Base-by-base conservation (phyloP, 164 flowering plant genomes). In the Brasenia schreberi region DNA sequence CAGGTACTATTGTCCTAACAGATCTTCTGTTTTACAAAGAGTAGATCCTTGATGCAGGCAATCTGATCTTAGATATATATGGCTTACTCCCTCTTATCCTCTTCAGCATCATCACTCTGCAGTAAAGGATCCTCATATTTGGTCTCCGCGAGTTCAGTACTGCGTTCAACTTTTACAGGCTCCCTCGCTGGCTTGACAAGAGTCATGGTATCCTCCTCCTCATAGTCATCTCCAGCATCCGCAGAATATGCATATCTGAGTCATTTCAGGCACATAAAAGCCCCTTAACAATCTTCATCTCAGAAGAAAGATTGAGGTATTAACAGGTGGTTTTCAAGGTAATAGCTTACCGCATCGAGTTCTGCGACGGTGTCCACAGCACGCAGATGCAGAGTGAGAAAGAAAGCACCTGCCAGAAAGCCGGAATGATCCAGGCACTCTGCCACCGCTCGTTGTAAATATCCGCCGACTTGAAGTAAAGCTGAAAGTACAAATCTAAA, bases 341-440 rank as follows among this genome's bases (percentile, higher is more conserved):
- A 4, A 19, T n/a, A 6, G 45, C 18, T 79, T 86, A 91, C 99
- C 99, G 68, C 71, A 67, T 87, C 62, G 99, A 88, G 73, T 76
- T 89, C 69, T 89, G 90, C 59, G 97, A 95, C n/a, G 97, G 99
- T 6, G 96, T 96, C 99, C 99, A 95, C 63, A 95, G 97, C 63
- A 81, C 80, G 63, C 97, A 92, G 67, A 95, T 88, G 64, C 88
- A 87, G 17, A 95, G 83, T 66, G 92, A 87, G 74, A 88, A 88
- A 4, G 99, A 90, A n/a, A 95, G 70, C 49, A 92, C 85, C 69
- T 95, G 96, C 97, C 97, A 95, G 79, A 95, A 90, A 70, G 97
- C 97, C n/a, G 97, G 91, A 73, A 95, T 87, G 77, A 87, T 79
- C 99, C 99, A 95, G 10, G 99, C 99, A 70, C 72, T 87, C 75